These are phyloP conservation scores for Colletotrichum cuscutae DNA, from an alignment of 2,329 filamentous ascomycete species.

Conservation along the genomic window DNA sequence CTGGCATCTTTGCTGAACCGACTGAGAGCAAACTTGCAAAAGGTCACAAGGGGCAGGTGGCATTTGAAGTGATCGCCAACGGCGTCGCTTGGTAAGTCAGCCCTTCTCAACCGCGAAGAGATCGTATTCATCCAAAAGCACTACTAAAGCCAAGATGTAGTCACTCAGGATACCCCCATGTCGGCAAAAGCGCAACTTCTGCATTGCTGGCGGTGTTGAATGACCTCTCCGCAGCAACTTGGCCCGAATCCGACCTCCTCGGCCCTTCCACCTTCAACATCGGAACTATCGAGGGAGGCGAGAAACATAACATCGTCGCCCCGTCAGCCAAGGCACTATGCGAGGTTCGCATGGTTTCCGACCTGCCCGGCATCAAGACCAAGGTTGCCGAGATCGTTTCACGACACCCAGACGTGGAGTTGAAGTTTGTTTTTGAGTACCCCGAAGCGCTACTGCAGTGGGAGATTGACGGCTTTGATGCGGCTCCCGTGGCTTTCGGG, in stretches of 20 bases:
- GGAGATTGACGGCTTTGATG: slow-evolving; percentile 50
- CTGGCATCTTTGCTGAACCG: slow-evolving; percentile 41
- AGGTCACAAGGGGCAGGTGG: slow-evolving; percentile 39
- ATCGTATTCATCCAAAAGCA: not conserved
- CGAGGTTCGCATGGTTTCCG: slow-evolving; percentile 49
- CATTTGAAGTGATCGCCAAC: slow-evolving; percentile 43
- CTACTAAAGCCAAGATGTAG: slow-evolving; percentile 29
- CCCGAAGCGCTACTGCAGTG: slow-evolving; percentile 50
- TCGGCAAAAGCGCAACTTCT: slow-evolving; percentile 46
- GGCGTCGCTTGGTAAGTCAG: slow-evolving; percentile 41
- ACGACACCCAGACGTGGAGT: slow-evolving; percentile 44
- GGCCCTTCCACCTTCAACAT: slow-evolving; percentile 52
- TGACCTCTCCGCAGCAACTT: slow-evolving; percentile 43
- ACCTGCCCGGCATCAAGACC: slow-evolving; percentile 46
- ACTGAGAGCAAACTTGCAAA: slow-evolving; percentile 40
- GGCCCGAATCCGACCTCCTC: slow-evolving; percentile 48
- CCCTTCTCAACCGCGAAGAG: not conserved
- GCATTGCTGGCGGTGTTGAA: slow-evolving; percentile 45
- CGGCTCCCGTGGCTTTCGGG: slow-evolving; percentile 49
- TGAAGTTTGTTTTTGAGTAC: slow-evolving; percentile 49
- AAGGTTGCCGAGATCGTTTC: slow-evolving; percentile 45
- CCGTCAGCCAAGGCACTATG: slow-evolving; percentile 50
- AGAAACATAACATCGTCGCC: slow-evolving; percentile 51
- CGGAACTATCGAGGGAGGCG: slow-evolving; percentile 50
- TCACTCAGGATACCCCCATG: slow-evolving; percentile 49